Conservation (phyloP, 2,329 filamentous ascomycete species). For the Sclerotinia spermophila region DNA sequence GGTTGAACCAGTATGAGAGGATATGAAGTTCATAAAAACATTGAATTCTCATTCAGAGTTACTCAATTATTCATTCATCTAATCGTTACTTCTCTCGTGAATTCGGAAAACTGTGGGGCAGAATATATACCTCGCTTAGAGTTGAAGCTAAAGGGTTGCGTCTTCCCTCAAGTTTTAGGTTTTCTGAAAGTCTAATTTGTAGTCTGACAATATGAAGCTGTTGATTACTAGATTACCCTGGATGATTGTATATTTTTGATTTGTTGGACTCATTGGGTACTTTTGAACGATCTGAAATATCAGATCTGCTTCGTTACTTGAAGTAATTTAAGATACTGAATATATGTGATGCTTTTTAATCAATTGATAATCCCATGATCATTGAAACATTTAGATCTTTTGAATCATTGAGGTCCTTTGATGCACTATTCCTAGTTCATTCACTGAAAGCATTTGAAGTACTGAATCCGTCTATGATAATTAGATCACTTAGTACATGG, state of each 20-base stretch:
- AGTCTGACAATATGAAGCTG: background rate
- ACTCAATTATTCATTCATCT: background rate
- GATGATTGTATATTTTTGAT: fast-evolving
- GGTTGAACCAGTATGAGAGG: too few species aligned
- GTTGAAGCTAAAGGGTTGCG: background rate
- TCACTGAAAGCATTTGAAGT: background rate
- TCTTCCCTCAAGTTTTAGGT: background rate
- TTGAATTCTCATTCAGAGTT: background rate
- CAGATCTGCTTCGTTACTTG: background rate
- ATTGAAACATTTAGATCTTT: background rate
- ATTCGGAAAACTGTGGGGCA: background rate
- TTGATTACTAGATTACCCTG: background rate
- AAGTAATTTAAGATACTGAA: background rate
- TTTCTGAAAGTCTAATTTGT: background rate
- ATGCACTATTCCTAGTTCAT: fast-evolving
- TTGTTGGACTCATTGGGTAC: background rate
- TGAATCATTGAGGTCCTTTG: background rate
- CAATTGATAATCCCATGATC: fast-evolving
- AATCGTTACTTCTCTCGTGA: background rate
- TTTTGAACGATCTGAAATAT: background rate
- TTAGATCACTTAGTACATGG: background rate
- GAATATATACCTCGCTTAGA: background rate
- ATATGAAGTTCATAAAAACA: background rate
- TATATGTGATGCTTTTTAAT: background rate
- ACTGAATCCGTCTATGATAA: background rate